Percentiles rank a stretch among this genome's conserved stretches.
Evolutionary conservation across 495 filamentous ascomycete genomes (phyloP).

Genomic region (Chaetomium cochliodes): DNA sequence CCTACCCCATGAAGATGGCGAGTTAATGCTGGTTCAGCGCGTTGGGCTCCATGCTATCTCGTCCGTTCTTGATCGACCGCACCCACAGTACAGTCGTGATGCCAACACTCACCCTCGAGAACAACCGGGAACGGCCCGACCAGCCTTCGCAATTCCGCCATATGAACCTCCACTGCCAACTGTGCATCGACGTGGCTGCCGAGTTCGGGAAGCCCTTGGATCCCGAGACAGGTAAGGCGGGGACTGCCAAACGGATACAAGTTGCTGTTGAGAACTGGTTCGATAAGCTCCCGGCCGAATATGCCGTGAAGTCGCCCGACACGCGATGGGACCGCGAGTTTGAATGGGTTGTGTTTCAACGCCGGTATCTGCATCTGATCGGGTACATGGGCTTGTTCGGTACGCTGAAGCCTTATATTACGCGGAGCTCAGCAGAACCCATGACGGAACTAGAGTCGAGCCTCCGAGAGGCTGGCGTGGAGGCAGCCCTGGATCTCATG

Average conservation of each 20-base stretch:
- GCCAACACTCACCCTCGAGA: constrained; percentile 43
- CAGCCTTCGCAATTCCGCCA: constrained; percentile 45
- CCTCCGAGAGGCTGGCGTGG: constrained; percentile 41
- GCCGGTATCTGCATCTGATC: constrained; percentile 49
- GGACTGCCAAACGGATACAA: constrained; percentile 30
- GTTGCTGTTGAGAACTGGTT: constrained; percentile 43
- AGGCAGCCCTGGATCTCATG: constrained; percentile 45
- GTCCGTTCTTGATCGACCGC: constrained; percentile 42
- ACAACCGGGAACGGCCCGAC: constrained; percentile 35
- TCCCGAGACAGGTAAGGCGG: constrained; percentile 6
- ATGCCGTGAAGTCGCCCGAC: constrained; percentile 42
- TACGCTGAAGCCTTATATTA: constrained; percentile 47
- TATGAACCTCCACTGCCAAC: constrained; percentile 41
- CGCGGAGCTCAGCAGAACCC: constrained; percentile 32
- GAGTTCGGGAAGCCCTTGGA: constrained; percentile 20
- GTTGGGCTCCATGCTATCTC: constrained; percentile 40
- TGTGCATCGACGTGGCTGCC: constrained; percentile 34
- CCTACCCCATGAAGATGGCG: neutral
- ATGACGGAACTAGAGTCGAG: constrained; percentile 31
- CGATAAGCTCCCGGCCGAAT: constrained; percentile 43
- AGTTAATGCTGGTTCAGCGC: constrained; percentile 31
- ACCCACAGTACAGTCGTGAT: constrained; percentile 37
- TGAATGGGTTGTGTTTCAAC: constrained; percentile 48
- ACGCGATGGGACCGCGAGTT: constrained; percentile 47
- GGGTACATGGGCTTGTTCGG: constrained; percentile 48